Conservation (phyloP, 2,329 filamentous ascomycete species). For the Alternaria ethzedia region DNA sequence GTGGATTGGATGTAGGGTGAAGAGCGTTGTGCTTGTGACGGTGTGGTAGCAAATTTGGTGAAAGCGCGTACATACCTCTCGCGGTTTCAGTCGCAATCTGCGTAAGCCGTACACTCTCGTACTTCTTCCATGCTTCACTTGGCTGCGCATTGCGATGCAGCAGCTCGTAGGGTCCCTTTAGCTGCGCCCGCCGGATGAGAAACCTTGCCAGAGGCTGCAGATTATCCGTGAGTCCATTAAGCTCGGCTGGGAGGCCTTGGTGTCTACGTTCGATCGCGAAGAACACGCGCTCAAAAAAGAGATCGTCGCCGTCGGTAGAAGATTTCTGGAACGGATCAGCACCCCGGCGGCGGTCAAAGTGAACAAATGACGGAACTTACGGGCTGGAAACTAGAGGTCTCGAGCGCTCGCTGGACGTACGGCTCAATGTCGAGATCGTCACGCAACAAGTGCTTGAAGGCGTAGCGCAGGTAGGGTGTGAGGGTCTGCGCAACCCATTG, state of each 20-base stretch:
- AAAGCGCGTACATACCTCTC: not conserved
- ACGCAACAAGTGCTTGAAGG: constrained; percentile 9
- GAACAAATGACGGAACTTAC: not conserved
- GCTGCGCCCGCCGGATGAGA: constrained; percentile 18
- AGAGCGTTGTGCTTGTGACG: not conserved
- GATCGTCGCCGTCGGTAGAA: constrained; percentile 12
- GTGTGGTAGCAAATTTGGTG: not conserved
- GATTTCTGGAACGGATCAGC: not conserved
- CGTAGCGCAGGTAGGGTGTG: constrained; percentile 17
- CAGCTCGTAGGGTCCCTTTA: constrained; percentile 20
- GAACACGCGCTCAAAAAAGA: constrained; percentile 20
- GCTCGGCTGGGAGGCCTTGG: constrained; percentile 6
- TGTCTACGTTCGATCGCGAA: constrained; percentile 13
- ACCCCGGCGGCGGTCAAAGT: not conserved
- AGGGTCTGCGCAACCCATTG: constrained; percentile 17
- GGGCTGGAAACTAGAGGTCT: constrained; percentile 6
- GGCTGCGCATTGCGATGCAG: constrained; percentile 7
- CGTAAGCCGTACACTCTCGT: constrained; percentile 1
- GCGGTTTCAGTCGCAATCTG: not conserved
- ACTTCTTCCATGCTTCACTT: constrained; percentile 11
- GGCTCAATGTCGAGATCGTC: constrained; percentile 7
- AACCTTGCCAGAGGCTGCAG: constrained; percentile 14
- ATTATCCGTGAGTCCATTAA: constrained; percentile 6
- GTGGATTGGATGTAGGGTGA: not conserved
- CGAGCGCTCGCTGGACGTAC: not conserved